Base-by-base conservation (phyloP, 2,329 filamentous ascomycete genomes). In the Alternaria ethzedia region DNA sequence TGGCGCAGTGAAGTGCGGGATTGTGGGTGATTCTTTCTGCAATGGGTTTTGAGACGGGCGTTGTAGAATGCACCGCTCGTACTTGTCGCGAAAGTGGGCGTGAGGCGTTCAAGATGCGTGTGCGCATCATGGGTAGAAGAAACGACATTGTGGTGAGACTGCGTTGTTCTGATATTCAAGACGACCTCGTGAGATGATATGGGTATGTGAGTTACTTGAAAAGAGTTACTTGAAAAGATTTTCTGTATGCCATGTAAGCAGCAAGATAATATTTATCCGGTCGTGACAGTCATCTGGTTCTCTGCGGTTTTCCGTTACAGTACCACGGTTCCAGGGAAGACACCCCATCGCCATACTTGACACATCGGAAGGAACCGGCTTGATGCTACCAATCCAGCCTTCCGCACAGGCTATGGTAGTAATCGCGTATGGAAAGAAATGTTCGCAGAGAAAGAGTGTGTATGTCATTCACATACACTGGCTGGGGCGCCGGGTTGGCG, bases 51-150 rank as follows among this genome's bases (percentile, higher is more conserved):
- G 36, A 41, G 36, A 41, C 36, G 36, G 36, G 36, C 36, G n/a
- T 41, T 41, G 32, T 2, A 41, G 15, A 73, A 76, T 12, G 75
- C 67, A 6, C 11, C 23, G 8, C 7, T 49, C 23, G 46, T 49
- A 26, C 5, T 30, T 30, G 28, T 12, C 28, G 28, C 46, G 25
- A 30, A 17, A 50, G n/a, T 50, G 15, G 47, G 4, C 10, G 2
- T 17, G 7, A 30, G n/a, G 25, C 47, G 26, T 30, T 50, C 1
- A 30, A 10, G 25, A 17, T 17, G n/a, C 26, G 47, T 30, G 25
- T 28, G 25, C 25, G 46, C 46, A 49, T 49, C 9, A 49, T 49
- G 46, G 46, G 25, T 13, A 3, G 26, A 30, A 50, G 25, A 30
- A 30, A 6, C n/a, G n/a, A 50, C 47, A 50, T 50, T 9, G 3